Evolutionary conservation across 164 flowering plant species (phyloP).

Genomic region (Piper longum): DNA sequence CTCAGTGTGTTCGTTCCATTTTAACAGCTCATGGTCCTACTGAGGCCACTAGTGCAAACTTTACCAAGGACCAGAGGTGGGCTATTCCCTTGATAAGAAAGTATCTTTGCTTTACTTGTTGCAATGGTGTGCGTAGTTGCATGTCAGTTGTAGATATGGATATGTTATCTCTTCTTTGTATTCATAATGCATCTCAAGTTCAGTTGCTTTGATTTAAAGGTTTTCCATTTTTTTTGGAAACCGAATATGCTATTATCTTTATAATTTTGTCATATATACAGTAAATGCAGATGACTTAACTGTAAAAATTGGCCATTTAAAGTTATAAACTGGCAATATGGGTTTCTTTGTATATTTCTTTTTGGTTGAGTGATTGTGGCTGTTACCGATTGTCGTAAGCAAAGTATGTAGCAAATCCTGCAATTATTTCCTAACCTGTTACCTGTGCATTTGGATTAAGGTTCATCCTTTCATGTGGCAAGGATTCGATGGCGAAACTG

Average conservation of each 20-base stretch:
- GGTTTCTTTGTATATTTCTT: too few species aligned
- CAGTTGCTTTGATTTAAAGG: too few species aligned
- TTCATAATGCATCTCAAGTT: too few species aligned
- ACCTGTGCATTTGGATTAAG: slow-evolving; percentile 18
- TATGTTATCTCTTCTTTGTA: too few species aligned
- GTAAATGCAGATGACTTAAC: too few species aligned
- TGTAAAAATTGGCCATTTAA: too few species aligned
- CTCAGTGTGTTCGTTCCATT: slow-evolving; percentile 63
- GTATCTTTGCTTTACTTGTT: background rate
- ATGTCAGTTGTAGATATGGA: too few species aligned
- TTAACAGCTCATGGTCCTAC: slow-evolving; percentile 63
- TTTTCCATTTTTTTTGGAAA: too few species aligned
- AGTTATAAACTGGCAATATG: too few species aligned
- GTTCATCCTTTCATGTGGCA: slow-evolving; percentile 74
- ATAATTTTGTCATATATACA: background rate
- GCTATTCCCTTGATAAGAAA: background rate
- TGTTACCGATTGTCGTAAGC: too few species aligned
- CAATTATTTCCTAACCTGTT: background rate
- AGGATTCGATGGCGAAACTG: slow-evolving; percentile 69
- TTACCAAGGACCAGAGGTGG: slow-evolving; percentile 78
- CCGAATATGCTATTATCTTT: background rate
- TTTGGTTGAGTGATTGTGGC: too few species aligned
- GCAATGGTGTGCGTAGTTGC: background rate
- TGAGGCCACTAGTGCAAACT: slow-evolving; percentile 66
- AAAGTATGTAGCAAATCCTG: too few species aligned